Evolutionary conservation across 805 yeast genomes (phyloP), one percentile per base, ranked within the genome.

Genomic region (Pichia deserticola): DNA sequence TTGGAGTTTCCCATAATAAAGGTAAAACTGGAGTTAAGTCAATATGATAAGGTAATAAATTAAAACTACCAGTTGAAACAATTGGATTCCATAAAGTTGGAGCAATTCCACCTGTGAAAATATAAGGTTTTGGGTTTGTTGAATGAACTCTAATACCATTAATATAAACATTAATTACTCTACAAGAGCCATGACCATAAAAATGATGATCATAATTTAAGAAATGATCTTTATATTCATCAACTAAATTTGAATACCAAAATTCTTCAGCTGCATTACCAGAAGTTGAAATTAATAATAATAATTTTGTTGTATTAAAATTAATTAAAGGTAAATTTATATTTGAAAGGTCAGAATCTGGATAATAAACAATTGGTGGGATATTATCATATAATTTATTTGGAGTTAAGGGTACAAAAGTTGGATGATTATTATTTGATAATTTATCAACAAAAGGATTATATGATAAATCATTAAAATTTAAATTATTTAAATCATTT

Each of bases 181-280:
- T 75, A 44, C 81, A 71, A 1, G 95, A 90, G 0, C 93, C 93
- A 61, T 81, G 84, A 7, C 86, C 86, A 11, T 65, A 60, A 15
- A 77, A 68, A 5, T 58, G 59, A 44, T 70, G 74, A 2, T 77
- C 76, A 27, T 66, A 58, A 1, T 59, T 53, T 2, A 56, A 60
- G 53, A 78, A 79, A n/a, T 58, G 57, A 39, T 69, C 61, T n/a
- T 62, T 65, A 54, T 65, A 73, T 42, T 69, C 60, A 56, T 81
- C 86, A 40, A 83, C 51, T 15, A 70, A 60, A 55, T 86, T 84
- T 3, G 81, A 65, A 64, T 82, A 89, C 95, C 95, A 88, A 58
- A 86, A 85, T 62, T 89, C 96, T 65, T 88, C 96, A 36, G 76
- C 80, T 3, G 82, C 84, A 58, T 84, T 86, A 3, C 93, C 96